Percentiles rank a stretch among this genome's conserved stretches.
Conservation (phyloP, 164 flowering plant genomes). For the Piper longum region DNA sequence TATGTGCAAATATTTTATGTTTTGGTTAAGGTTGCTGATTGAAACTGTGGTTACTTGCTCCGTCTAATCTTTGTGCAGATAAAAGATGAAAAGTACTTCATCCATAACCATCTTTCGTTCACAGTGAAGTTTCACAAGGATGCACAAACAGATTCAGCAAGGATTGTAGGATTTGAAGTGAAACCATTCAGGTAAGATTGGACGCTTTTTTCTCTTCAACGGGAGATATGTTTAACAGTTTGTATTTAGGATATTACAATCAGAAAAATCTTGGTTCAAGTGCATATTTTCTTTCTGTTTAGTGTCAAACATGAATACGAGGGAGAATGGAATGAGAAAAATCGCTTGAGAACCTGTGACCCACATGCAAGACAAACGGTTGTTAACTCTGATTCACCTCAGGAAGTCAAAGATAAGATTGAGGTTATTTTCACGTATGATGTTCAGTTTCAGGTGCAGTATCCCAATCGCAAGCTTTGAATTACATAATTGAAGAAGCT, state of each 20-base stretch:
- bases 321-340: conserved; percentile 60
- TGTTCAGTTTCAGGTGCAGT: conserved; percentile 60
- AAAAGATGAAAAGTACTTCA: conserved; percentile 73
- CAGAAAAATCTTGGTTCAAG: not conserved
- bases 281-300: conserved; percentile 8
- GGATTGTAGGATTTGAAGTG: conserved; percentile 97
- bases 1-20: not conserved
- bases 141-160: conserved; percentile 43
- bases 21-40: not conserved
- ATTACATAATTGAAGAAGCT: not conserved
- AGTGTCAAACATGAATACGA: conserved; percentile 83
- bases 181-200: conserved; percentile 67
- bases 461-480: not conserved
- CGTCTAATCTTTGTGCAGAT: conserved; percentile 26
- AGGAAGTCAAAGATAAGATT: conserved; percentile 65
- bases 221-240: not conserved
- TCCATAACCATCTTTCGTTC: conserved; percentile 77
- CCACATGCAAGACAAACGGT: conserved; percentile 66
- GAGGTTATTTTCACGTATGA: conserved; percentile 91
- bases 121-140: conserved; percentile 81
- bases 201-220: not conserved
- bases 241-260: not conserved
- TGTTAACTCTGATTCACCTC: conserved; percentile 62
- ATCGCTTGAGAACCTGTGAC: conserved; percentile 69
- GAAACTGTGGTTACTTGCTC: not conserved